These are phyloP conservation scores for Lophiostoma macrostomum DNA, from an alignment of 495 filamentous ascomycete species.

Conservation along the genomic window DNA sequence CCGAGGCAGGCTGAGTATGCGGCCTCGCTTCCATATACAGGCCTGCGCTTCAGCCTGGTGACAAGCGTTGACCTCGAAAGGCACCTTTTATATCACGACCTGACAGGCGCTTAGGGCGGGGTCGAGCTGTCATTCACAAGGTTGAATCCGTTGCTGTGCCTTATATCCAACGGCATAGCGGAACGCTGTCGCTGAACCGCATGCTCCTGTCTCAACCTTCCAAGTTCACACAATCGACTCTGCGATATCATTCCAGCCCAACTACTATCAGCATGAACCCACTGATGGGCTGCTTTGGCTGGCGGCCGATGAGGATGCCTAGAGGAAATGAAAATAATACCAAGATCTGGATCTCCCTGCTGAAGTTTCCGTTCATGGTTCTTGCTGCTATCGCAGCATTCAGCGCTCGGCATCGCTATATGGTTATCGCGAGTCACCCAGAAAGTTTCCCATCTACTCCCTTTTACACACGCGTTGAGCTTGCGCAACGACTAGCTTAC, in stretches of 20 bases:
- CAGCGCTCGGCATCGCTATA: conserved; percentile 2
- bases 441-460: conserved; percentile 11
- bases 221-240: not conserved
- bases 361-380: conserved; percentile 14
- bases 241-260: not conserved
- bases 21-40: not conserved
- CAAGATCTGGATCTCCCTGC: conserved; percentile 9
- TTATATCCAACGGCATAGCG: too few relatives aligned
- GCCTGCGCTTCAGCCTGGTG: conserved; percentile 18
- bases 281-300: conserved; percentile 14
- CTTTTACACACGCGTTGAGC: conserved; percentile 6
- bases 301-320: conserved; percentile 12
- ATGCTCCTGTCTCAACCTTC: not conserved
- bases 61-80: too few relatives aligned
- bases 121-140: not conserved
- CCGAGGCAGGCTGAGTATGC: conserved; percentile 5
- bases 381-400: conserved; percentile 14
- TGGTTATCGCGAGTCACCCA: not conserved
- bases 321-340: conserved; percentile 8
- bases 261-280: conserved; percentile 2
- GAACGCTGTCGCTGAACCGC: too few relatives aligned
- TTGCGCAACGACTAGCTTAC: conserved; percentile 15
- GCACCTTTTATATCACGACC: not conserved
- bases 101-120: not conserved
- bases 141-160: too few relatives aligned